phyloP scores from a whole-genome alignment of 148 eudicot species.

The Simmondsia chinensis region DNA sequence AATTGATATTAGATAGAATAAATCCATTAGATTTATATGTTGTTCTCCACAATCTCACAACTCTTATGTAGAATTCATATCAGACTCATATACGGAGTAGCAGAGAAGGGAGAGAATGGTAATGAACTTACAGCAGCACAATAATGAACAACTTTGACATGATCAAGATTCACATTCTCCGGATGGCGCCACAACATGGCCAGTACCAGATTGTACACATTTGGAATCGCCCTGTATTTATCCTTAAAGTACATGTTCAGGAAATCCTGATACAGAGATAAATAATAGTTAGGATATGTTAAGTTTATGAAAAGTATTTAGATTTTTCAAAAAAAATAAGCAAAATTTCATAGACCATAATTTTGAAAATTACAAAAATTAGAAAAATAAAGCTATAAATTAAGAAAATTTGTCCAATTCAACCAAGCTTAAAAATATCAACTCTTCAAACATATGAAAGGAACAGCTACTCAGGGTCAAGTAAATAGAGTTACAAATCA shows the following conservation, averaged over 20 bases:
- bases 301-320: too few species aligned
- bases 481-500: too few species aligned
- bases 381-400: neutral
- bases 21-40: too few species aligned
- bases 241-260: constrained; percentile 72
- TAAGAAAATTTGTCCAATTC: neutral
- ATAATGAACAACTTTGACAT: constrained; percentile 41
- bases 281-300: too few species aligned
- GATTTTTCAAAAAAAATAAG: too few species aligned
- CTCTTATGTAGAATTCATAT: neutral
- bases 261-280: too few species aligned
- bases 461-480: too few species aligned
- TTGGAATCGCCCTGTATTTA: constrained; percentile 52
- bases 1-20: too few species aligned
- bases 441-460: too few species aligned
- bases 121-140: constrained; percentile 26
- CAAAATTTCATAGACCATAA: too few species aligned
- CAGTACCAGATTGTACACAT: constrained; percentile 54
- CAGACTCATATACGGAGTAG: neutral
- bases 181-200: constrained; percentile 56
- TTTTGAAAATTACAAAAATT: neutral
- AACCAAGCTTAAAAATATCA: too few species aligned
- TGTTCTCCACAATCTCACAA: neutral
- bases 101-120: neutral
- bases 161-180: constrained; percentile 17